Evolutionary conservation across 129 eudicot species (phyloP).

Genomic region (Escallonia rubra): DNA sequence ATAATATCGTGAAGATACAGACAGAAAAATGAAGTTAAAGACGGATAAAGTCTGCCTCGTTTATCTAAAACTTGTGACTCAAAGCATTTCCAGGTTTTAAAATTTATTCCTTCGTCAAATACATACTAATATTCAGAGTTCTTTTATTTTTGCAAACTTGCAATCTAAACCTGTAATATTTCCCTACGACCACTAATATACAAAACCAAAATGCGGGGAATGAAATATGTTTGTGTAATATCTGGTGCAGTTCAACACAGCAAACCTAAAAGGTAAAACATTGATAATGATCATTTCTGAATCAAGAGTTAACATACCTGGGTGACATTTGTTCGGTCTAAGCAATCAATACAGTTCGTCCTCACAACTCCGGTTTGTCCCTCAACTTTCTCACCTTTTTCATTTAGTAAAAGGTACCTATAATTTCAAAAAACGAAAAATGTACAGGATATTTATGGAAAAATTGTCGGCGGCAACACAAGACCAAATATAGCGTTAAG

Average conservation of each 20-base stretch:
- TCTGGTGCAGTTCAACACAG: not conserved
- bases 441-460: not conserved
- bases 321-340: conserved; percentile 97
- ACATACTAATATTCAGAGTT: no score
- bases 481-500: no score
- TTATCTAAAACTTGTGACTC: not conserved
- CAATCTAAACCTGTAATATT: no score
- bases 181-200: no score
- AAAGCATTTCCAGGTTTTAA: not conserved
- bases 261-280: not conserved
- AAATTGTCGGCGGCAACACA: no score
- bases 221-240: no score
- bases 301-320: conserved; percentile 45
- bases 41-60: not conserved
- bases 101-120: not conserved
- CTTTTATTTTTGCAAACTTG: no score
- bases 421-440: not conserved
- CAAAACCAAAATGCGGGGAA: no score
- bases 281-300: no score
- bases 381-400: conserved; percentile 83
- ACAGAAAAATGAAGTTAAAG: not conserved
- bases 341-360: conserved; percentile 92
- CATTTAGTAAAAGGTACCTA: conserved; percentile 82
- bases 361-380: conserved; percentile 75
- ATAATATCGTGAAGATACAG: not conserved